A percentile compares a stretch with the other conserved stretches of the same genome.
Conservation (phyloP, 1,284 basidiomycete species). For the Marasmius sp. region DNA sequence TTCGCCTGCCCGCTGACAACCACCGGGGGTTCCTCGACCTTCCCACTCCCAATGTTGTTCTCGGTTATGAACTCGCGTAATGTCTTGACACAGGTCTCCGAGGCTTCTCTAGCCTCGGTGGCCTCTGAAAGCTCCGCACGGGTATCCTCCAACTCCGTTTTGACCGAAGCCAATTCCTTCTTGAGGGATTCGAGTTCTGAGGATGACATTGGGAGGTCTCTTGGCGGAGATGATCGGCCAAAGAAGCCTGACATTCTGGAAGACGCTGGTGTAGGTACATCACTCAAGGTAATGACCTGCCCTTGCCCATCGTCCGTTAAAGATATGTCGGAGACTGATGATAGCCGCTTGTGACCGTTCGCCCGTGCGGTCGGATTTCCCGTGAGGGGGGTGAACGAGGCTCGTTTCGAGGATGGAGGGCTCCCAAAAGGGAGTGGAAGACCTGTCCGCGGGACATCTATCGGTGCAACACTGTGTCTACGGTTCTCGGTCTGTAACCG, state of each 20-base stretch:
- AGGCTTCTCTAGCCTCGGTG: slow-evolving; percentile 82
- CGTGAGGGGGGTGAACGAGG: slow-evolving; percentile 70
- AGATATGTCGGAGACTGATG: slow-evolving; percentile 62
- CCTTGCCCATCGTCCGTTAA: slow-evolving; percentile 31
- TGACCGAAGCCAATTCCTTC: slow-evolving; percentile 58
- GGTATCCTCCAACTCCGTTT: slow-evolving; percentile 61
- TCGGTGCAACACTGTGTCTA: slow-evolving; percentile 52
- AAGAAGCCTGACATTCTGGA: slow-evolving; percentile 56
- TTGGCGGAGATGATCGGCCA: slow-evolving; percentile 34
- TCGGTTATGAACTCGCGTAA: slow-evolving; percentile 85
- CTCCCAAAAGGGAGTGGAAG: slow-evolving; percentile 30
- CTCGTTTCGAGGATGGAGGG: slow-evolving; percentile 60
- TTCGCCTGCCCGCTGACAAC: neutral
- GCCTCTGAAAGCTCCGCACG: slow-evolving; percentile 72
- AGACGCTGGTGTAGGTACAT: slow-evolving; percentile 26
- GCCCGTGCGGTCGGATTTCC: slow-evolving; percentile 43
- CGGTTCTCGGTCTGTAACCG: slow-evolving; percentile 84
- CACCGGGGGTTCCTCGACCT: neutral
- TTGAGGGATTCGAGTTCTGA: slow-evolving; percentile 59
- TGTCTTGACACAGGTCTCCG: slow-evolving; percentile 81
- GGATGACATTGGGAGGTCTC: slow-evolving; percentile 18
- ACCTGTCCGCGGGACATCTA: slow-evolving; percentile 58
- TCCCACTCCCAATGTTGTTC: slow-evolving; percentile 52
- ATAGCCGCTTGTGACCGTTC: slow-evolving; percentile 62
- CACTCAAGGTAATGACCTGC: slow-evolving; percentile 29